Evolutionary conservation across 2,329 filamentous ascomycete genomes (phyloP).

Genomic region (Endocalyx cinctus): DNA sequence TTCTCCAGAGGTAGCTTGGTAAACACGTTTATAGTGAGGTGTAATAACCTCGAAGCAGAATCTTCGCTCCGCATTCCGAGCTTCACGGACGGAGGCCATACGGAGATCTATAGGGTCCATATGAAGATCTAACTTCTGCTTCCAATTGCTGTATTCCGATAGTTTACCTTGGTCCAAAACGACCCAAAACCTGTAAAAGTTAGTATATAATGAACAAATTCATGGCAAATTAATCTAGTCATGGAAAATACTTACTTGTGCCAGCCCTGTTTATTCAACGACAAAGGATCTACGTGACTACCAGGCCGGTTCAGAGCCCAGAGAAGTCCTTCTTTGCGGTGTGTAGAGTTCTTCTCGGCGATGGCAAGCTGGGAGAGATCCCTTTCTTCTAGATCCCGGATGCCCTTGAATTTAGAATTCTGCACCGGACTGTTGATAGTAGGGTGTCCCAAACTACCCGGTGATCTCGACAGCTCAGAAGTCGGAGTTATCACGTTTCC

Average conservation of each 20-base stretch:
- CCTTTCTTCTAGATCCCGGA: conserved; percentile 86
- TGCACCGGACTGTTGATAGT: conserved; percentile 47
- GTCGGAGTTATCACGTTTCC: conserved; percentile 26
- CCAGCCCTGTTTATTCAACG: conserved; percentile 95
- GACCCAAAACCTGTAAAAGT: conserved; percentile 78
- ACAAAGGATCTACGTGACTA: conserved; percentile 91
- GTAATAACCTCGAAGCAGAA: conserved; percentile 99
- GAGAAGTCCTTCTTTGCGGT: conserved; percentile 87
- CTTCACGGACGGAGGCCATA: conserved; percentile 94
- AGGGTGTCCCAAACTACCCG: conserved; percentile 46
- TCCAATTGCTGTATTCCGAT: conserved; percentile 99
- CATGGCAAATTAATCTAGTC: no score
- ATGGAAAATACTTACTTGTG: conserved; percentile 69
- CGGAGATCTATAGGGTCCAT: conserved; percentile 97
- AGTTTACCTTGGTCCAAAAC: conserved; percentile 94
- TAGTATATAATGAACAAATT: background rate
- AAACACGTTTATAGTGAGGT: conserved; percentile 90
- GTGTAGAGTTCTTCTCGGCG: conserved; percentile 57
- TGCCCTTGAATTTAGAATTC: conserved; percentile 73
- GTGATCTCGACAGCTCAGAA: conserved; percentile 53
- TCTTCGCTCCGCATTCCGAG: conserved; percentile 85
- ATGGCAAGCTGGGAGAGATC: conserved; percentile 51
- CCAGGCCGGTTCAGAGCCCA: conserved; percentile 93
- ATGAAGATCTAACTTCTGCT: conserved; percentile 91
- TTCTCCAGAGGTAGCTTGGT: conserved; percentile 95